phyloP scores from a whole-genome alignment of 257 asterid genomes.

The Salvia miltiorrhiza region DNA sequence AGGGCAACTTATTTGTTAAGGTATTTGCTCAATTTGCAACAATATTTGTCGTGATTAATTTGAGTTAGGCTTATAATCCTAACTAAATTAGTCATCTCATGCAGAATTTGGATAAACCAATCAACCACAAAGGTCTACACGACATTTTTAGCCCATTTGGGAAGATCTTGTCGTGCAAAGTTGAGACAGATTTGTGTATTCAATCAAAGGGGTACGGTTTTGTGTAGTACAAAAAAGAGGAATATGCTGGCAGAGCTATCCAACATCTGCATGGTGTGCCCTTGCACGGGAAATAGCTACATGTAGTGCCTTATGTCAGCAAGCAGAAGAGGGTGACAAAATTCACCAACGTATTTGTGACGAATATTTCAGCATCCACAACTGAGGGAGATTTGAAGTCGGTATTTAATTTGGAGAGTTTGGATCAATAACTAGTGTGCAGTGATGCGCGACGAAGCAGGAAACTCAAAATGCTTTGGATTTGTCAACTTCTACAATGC shows the following conservation, averaged over 20 bases:
- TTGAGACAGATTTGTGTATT: constrained; percentile 48
- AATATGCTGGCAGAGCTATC: constrained; percentile 49
- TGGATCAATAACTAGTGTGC: constrained; percentile 48
- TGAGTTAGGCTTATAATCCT: neutral
- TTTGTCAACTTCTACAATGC: constrained; percentile 59
- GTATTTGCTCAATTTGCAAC: no score
- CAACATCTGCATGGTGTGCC: constrained; percentile 39
- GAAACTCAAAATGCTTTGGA: constrained; percentile 59
- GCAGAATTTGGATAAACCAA: constrained; percentile 40
- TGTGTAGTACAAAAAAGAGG: constrained; percentile 48
- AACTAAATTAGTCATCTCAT: neutral
- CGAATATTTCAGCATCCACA: constrained; percentile 45
- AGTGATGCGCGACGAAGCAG: constrained; percentile 51
- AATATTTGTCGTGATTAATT: neutral
- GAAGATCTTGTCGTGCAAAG: constrained; percentile 47
- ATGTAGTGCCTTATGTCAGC: constrained; percentile 51
- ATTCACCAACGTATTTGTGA: constrained; percentile 70
- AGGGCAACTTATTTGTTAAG: constrained; percentile 64
- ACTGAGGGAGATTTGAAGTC: constrained; percentile 44
- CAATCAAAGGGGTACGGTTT: constrained; percentile 65
- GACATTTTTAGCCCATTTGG: constrained; percentile 55
- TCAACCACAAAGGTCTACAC: constrained; percentile 53
- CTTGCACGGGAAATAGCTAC: constrained; percentile 36
- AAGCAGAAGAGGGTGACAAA: constrained; percentile 55
- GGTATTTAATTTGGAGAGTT: constrained; percentile 40